Evolutionary conservation across 768 basidiomycete species (phyloP), one percentile per base, ranked within the genome.

Genomic region (Butyriboletus loyo): DNA sequence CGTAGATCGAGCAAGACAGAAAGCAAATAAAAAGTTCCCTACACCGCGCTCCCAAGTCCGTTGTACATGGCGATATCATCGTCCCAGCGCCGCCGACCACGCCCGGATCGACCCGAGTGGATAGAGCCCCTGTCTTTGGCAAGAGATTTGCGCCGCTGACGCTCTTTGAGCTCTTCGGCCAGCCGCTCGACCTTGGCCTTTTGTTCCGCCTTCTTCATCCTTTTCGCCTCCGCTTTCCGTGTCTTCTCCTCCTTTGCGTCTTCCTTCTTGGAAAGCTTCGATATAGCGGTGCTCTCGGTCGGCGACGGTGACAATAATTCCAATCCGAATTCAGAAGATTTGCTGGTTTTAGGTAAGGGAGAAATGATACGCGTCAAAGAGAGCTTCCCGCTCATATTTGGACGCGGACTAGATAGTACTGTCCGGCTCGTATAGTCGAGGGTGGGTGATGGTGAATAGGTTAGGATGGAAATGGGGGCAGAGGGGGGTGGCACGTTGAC

Each of bases 121-220:
- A 66, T 31, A 25, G 75, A 77, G 1, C 30, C 49, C 52, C 51
- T 64, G 40, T 76, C 74, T 13, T 51, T 49, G 8, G 66, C 63
- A 3, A 66, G 63, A 7, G 50, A 54, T 40, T 63, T 62, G 13
- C 71, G 72, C 54, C 70, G 59, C 66, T 64, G 56, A 61, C 63
- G 68, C 46, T 70, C 69, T 62, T 75, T 77, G 55, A 80, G 68
- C 42, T 77, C 71, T 50, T 68, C 61, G n/a, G 79, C 78, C 30
- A 80, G 67, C 46, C 70, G 70, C 52, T 77, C 74, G 30, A 65
- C 67, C 56, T 65, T 72, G 49, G 71, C 71, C 31, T 71, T 69
- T 43, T 71, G 65, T 46, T 74, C 69, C 10, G 74, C 73, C 67
- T 75, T 78, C 55, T 73, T 72, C 65, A 68, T 65, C 56, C 50